Evolutionary conservation across 495 filamentous ascomycete genomes (phyloP), one percentile per base, ranked within the genome.

Genomic region (Penicillium macrosclerotiorum): DNA sequence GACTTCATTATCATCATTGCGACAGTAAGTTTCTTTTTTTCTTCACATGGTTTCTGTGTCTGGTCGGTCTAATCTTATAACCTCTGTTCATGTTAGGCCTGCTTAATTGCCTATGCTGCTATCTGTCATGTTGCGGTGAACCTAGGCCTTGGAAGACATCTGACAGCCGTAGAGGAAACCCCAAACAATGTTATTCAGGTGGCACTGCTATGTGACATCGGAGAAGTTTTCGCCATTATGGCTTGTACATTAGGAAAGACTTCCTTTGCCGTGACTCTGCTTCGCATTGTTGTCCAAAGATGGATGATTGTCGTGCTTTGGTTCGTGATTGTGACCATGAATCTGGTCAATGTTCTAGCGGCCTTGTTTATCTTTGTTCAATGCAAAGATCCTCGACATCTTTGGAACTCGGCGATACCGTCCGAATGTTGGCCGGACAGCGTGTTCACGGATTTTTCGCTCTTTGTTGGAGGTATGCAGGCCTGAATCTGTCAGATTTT

Each of bases 241-340:
- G 47, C 55, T 5, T 59, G 51, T n/a, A 51, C 55, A 1, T 24
- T 54, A 13, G 51, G 54, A 8, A 58, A 58, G 16, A 58, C 54
- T 2, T 53, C 54, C 2, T 57, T 57, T 22, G 54, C 54, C 8
- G 45, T 57, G 23, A 57, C 54, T 8, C 42, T 57, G 4, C 29
- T 57, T 23, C 49, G 54, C 3, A 53, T 57, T 8, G 50, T 57
- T 16, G 54, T 57, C 11, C 46, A 44, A 1, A 54, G 39, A 19
- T 57, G 54, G 54, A 57, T 57, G 54, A 25, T 44, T 5, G 13
- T 46, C 12, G 7, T 50, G 8, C 14, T 57, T 1, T 57, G 54
- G 54, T 49, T 57, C 35, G 54, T 57, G 26, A 57, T 57, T 24
- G 23, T 57, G 17, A 57, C 54, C 2, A 57, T 57, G 54, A 57